Evolutionary conservation across 495 filamentous ascomycete genomes (phyloP), one percentile per base, ranked within the genome.

Genomic region (Neurospora sp.): DNA sequence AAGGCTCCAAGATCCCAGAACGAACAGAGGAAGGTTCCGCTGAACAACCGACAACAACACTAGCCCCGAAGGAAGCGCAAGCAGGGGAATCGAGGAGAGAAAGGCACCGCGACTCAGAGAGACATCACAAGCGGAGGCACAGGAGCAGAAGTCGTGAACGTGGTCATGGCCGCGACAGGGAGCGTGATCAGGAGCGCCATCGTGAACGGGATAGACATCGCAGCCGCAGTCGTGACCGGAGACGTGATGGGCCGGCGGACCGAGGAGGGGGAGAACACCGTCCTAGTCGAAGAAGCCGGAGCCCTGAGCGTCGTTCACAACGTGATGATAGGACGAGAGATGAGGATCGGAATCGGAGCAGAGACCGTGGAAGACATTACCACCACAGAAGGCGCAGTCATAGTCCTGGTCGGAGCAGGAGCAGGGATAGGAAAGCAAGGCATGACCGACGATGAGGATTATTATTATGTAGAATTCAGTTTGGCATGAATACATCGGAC

Each of bases 161-260:
- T 70, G 69, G 77, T 40, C 68, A 78, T 38, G 72, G 76, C 20
- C 53, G 72, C 69, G 69, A 71, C 37, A 48, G 70, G 12, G 72
- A 79, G 20, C 41, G 69, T 59, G 71, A 72, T 18, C 71, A 71
- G 40, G 73, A 79, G 7, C 53, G 77, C 2, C 74, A 76, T 18
- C 53, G 69, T 16, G 74, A 75, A 5, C 76, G 76, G 27, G 72
- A 78, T 42, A 73, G 80, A 10, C 79, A 82, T 71, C 72, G 79
- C 18, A 83, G 81, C 70, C 80, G 79, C 45, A 85, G 82, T 70
- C 78, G 79, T 40, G 81, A 85, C 38, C 72, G 81, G 65, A 74
- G 76, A 53, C 72, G 74, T 18, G 74, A 72, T 40, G 39, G 71
- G 8, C 70, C 70, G 35, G 42, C 42, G 18, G 74, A 76, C 37